Base-by-base conservation (phyloP, 352 stramenopile species). In the Peronosclerospora sorghi region DNA sequence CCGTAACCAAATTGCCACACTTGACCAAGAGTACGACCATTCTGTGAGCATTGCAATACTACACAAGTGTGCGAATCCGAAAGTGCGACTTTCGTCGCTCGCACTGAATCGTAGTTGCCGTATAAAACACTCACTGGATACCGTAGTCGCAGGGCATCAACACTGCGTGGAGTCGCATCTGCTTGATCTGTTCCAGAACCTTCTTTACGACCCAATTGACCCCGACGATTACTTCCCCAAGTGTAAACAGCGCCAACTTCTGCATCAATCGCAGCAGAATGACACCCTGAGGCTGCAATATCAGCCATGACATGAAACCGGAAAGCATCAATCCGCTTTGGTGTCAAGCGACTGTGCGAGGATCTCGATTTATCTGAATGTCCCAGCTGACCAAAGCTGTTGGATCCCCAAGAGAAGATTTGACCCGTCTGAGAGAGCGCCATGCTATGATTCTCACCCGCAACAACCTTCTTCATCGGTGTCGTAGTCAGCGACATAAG, bases 1-100 rank as follows among this genome's bases (percentile, higher is more conserved):
- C 73, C 75, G 43, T 86, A 83, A 8, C 75, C 78, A 48, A 81
- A 91, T 39, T 86, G 75, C 75, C 73, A 91, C 34, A 88, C 65
- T 24, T 91, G 72, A 21, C 78, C 73, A 27, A 75, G 53, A 30
- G 54, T 69, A 29, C 65, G 59, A 32, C 68, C 63, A 23, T 86
- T 79, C 35, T 66, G 57, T 45, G 48, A 53, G 45, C 73, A 85
- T 14, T 54, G 53, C 24, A 91, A 36, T 9, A 91, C 61, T 7
- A 87, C 67, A 30, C 69, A 83, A 24, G 78, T 87, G 49, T 88
- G 71, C 32, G 62, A 65, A 62, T 86, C 76, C 19, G 75, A 86
- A 20, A 86, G 69, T 13, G 78, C 73, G 3, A 90, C 14, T 27
- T 82, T 65, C 13, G 62, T 46, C 3, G 62, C 61, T 9, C 38